Conservation (phyloP, 2,329 filamentous ascomycete genomes). For the Sporothrix dimorphospora region DNA sequence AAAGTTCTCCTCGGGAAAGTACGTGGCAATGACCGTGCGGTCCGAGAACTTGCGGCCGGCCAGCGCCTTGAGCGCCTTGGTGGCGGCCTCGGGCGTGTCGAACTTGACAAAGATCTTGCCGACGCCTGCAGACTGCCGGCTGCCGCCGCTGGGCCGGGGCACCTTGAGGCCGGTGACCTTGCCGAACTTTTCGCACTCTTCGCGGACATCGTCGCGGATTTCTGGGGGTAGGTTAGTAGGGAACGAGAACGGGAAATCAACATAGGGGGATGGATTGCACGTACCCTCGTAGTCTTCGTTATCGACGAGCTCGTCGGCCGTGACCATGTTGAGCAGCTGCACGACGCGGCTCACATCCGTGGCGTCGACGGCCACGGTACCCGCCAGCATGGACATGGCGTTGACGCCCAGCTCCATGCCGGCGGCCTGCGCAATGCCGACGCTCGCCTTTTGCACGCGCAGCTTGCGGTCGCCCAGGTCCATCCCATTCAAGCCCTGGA, state of each 20-base stretch:
- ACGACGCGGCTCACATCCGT: constrained; percentile 80
- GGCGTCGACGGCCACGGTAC: constrained; percentile 76
- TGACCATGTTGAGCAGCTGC: constrained; percentile 98
- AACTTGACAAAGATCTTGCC: constrained; percentile 99
- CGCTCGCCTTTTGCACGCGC: constrained; percentile 85
- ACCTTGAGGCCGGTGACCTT: constrained; percentile 87
- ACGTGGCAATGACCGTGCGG: constrained; percentile 93
- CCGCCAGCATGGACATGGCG: constrained; percentile 96
- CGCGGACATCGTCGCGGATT: constrained; percentile 91
- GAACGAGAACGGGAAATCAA: too few species aligned
- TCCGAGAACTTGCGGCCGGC: constrained; percentile 96
- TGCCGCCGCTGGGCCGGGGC: constrained; percentile 80
- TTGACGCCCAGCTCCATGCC: constrained; percentile 95
- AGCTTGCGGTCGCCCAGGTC: constrained; percentile 85
- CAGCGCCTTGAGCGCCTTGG: constrained; percentile 83
- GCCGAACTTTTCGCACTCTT: constrained; percentile 93
- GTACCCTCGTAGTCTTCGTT: constrained; percentile 92
- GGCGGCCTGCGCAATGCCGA: constrained; percentile 89
- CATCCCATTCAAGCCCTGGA: constrained; percentile 91
- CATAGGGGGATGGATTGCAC: too few species aligned
- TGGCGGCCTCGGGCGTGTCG: constrained; percentile 73
- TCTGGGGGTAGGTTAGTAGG: constrained; percentile 65
- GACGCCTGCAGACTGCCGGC: constrained; percentile 82
- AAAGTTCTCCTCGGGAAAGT: constrained; percentile 97
- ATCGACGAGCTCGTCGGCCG: constrained; percentile 89